Conservation (phyloP, 768 basidiomycete species). For the Tremella mesenterica region DNA sequence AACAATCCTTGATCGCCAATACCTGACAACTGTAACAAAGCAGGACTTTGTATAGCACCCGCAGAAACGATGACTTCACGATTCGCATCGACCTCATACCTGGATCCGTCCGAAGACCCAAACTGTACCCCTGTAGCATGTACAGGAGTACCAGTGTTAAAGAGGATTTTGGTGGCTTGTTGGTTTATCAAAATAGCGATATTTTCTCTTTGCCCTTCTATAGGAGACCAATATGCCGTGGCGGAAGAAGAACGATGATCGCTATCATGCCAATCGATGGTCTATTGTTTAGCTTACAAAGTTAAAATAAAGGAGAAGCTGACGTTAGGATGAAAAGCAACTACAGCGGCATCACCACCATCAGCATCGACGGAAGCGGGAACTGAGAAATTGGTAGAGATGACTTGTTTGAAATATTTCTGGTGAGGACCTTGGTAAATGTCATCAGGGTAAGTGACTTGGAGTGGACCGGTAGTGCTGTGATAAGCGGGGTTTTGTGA, state of each 20-base stretch:
- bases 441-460: constrained; percentile 47
- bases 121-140: constrained; percentile 35
- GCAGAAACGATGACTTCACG: constrained; percentile 39
- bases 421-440: constrained; percentile 58
- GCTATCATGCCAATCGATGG: constrained; percentile 50
- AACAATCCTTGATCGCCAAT: constrained; percentile 29
- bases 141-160: constrained; percentile 18
- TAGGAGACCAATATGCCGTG: constrained; percentile 53
- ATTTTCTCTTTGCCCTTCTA: constrained; percentile 48
- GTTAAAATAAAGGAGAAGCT: neutral
- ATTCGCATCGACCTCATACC: constrained; percentile 29
- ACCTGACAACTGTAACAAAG: constrained; percentile 37
- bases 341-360: constrained; percentile 54
- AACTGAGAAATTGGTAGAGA: constrained; percentile 46
- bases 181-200: constrained; percentile 32
- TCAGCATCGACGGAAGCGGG: constrained; percentile 49
- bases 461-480: constrained; percentile 52
- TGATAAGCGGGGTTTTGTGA: constrained; percentile 50
- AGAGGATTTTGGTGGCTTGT: constrained; percentile 27
- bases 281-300: constrained; percentile 8
- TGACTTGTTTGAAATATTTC: constrained; percentile 49
- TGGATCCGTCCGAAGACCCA: constrained; percentile 13
- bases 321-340: constrained; percentile 54
- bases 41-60: constrained; percentile 33
- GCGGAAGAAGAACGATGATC: constrained; percentile 55